Percentiles rank a stretch among this genome's conserved stretches.
These are phyloP conservation scores for Fraxinus anomala DNA, from an alignment of 257 asterid genomes.

Conservation along the genomic window DNA sequence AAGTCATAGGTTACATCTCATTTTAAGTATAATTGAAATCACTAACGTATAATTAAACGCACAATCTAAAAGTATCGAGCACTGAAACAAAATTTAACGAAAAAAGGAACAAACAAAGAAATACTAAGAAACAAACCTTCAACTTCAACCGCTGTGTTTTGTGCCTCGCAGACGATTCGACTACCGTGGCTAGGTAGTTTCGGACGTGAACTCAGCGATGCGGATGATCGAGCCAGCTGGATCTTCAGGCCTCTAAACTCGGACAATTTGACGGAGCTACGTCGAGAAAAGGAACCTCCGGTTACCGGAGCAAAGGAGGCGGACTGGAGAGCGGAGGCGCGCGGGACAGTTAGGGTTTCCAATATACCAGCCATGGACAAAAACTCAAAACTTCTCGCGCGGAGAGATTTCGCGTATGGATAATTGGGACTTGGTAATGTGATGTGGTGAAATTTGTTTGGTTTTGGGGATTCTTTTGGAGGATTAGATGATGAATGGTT, in stretches of 20 bases:
- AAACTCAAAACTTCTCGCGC: slow-evolving; percentile 11
- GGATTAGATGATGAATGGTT: not conserved
- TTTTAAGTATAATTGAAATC: not conserved
- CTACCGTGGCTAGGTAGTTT: slow-evolving; percentile 43
- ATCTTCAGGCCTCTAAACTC: slow-evolving; percentile 65
- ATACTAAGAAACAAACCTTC: slow-evolving; percentile 42
- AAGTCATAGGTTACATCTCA: not conserved
- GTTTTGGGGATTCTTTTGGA: slow-evolving; percentile 17
- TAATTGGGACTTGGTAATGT: slow-evolving; percentile 20
- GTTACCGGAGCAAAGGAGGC: slow-evolving; percentile 51
- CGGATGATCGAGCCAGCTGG: slow-evolving; percentile 51
- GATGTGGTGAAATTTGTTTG: slow-evolving; percentile 33
- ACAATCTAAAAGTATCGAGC: not conserved
- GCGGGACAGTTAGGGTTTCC: slow-evolving; percentile 70
- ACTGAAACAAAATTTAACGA: not conserved
- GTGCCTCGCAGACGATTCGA: slow-evolving; percentile 79
- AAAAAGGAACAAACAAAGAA: not conserved
- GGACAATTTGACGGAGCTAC: slow-evolving; percentile 54
- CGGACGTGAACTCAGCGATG: slow-evolving; percentile 41
- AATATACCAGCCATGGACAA: slow-evolving; percentile 66
- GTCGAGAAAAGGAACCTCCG: slow-evolving; percentile 38
- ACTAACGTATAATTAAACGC: not conserved
- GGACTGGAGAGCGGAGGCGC: slow-evolving; percentile 58
- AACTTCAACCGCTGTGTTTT: slow-evolving; percentile 49
- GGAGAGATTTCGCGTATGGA: slow-evolving; percentile 30